Percentiles rank a stretch among this genome's conserved stretches.
phyloP scores from a whole-genome alignment of 1,284 basidiomycete genomes.

The Rhodofomes roseus region DNA sequence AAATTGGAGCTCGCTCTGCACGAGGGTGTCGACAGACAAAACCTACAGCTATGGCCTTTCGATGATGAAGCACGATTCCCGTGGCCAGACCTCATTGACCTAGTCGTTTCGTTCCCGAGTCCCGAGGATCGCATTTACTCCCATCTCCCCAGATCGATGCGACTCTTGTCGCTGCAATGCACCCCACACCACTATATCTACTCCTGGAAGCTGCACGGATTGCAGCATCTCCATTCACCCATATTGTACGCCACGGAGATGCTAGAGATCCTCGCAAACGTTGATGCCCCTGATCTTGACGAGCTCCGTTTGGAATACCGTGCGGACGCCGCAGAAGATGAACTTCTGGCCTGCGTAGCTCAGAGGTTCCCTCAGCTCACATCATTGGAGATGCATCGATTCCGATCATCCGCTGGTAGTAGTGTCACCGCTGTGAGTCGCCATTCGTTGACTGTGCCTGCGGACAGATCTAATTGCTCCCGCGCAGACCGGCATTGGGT shows the following conservation, averaged over 20 bases:
- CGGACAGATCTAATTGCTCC: neutral
- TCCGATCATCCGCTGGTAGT: neutral
- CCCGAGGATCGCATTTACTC: neutral
- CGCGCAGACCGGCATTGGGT: neutral
- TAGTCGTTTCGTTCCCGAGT: neutral
- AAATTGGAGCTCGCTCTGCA: neutral
- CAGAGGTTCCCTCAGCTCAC: neutral
- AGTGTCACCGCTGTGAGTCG: neutral
- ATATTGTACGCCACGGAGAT: neutral
- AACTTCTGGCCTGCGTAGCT: neutral
- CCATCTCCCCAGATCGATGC: neutral
- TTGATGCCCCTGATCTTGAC: neutral
- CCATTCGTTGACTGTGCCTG: neutral
- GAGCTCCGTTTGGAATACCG: neutral
- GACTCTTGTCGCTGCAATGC: neutral
- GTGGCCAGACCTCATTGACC: neutral
- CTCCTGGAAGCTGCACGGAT: no score
- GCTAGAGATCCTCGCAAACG: neutral
- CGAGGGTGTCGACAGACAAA: neutral
- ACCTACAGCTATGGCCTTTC: neutral
- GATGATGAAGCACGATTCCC: neutral
- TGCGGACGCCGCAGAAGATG: neutral
- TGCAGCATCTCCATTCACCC: no score
- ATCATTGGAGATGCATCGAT: neutral
- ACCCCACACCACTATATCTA: neutral